phyloP scores from a whole-genome alignment of 1,139 yeast genomes.

The Yarrowia galli region DNA sequence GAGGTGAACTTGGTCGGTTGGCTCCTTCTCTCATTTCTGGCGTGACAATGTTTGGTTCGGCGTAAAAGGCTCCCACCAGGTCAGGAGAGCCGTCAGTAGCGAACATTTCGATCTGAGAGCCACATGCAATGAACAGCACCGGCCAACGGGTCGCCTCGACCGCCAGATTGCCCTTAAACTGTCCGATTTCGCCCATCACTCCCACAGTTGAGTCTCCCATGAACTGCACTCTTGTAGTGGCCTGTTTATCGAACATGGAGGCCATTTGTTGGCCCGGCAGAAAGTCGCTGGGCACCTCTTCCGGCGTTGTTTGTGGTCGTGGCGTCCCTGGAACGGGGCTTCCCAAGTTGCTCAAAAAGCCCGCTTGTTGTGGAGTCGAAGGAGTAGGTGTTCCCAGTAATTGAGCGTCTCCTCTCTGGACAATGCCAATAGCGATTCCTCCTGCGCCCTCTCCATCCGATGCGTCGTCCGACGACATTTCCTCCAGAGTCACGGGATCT shows the following conservation, averaged over 20 bases:
- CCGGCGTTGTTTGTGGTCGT: conserved; percentile 2
- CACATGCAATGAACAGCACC: conserved; percentile 22
- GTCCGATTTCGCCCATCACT: conserved; percentile 6
- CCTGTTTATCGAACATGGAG: conserved; percentile 22
- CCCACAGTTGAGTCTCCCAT: conserved; percentile 23
- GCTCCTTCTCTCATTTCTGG: conserved; percentile 26
- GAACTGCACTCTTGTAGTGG: conserved; percentile 20
- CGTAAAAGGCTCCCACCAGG: conserved; percentile 11
- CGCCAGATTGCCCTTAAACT: conserved; percentile 22
- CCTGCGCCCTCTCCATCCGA: conserved; percentile 7
- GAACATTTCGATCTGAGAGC: conserved; percentile 25
- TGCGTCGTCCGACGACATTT: conserved; percentile 33
- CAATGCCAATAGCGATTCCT: not conserved
- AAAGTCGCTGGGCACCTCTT: conserved; percentile 20
- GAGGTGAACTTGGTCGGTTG: conserved; percentile 17
- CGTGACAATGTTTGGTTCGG: not conserved
- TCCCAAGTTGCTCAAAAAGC: conserved; percentile 24
- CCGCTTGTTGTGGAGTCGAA: conserved; percentile 24
- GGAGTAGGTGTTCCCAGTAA: conserved; percentile 18
- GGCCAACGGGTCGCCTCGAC: conserved; percentile 35
- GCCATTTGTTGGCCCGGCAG: conserved; percentile 34
- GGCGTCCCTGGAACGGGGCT: conserved; percentile 28
- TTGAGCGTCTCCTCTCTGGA: not conserved
- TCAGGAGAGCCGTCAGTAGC: conserved; percentile 9
- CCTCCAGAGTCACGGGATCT: conserved; percentile 39